phyloP scores from a whole-genome alignment of 2,329 filamentous ascomycete species.

The Colletotrichum sidae region DNA sequence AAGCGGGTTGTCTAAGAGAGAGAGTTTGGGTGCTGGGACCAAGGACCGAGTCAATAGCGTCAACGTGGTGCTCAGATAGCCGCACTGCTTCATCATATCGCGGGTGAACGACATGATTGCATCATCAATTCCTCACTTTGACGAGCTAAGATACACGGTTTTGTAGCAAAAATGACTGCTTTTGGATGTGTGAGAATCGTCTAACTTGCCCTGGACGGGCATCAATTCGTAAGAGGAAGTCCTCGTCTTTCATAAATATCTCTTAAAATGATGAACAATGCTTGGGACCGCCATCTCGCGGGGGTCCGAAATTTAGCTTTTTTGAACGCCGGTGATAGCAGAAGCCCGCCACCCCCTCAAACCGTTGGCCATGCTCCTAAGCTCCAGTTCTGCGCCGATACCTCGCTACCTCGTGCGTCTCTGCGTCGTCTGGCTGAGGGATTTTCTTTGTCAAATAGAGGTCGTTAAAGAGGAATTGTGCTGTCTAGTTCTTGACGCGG shows the following conservation, averaged over 20 bases:
- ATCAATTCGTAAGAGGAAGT: neutral
- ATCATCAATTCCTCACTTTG: slow-evolving; percentile 1
- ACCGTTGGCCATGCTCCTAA: neutral
- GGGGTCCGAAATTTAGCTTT: neutral
- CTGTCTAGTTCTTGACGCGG: slow-evolving; percentile 30
- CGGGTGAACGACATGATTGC: slow-evolving; percentile 13
- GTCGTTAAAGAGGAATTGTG: slow-evolving; percentile 3
- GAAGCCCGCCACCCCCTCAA: neutral
- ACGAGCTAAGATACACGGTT: too few species aligned
- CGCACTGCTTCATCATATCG: neutral
- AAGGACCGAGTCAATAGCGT: too few species aligned
- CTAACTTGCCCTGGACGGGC: too few species aligned
- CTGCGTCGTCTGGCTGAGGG: neutral
- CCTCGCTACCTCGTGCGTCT: neutral
- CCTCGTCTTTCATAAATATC: too few species aligned
- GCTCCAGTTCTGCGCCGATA: neutral
- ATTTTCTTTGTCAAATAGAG: neutral
- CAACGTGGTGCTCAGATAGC: too few species aligned
- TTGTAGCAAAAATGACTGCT: neutral
- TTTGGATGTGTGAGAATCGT: too few species aligned
- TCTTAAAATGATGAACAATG: neutral
- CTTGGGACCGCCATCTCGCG: neutral
- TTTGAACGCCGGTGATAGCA: slow-evolving; percentile 1
- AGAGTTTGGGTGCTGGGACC: too few species aligned
- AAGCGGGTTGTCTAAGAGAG: too few species aligned